Conservation (phyloP, 106 monocot species). For the Phalaenopsis aphrodite region DNA sequence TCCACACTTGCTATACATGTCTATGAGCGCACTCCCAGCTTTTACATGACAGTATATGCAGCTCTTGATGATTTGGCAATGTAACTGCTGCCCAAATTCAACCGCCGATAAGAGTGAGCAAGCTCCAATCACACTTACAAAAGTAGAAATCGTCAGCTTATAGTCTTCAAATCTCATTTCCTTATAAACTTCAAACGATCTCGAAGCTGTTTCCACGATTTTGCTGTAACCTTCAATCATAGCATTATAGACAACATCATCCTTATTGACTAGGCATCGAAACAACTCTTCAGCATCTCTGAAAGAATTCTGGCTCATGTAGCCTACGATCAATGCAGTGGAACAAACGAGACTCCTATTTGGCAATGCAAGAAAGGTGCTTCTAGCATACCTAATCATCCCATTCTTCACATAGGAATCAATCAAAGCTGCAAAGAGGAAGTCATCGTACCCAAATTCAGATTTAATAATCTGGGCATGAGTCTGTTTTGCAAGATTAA, state of each 20-base stretch:
- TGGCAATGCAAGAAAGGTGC: slow-evolving; percentile 36
- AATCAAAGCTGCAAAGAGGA: slow-evolving; percentile 55
- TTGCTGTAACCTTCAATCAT: slow-evolving; percentile 93
- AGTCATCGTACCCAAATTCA: slow-evolving; percentile 31
- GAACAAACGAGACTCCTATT: slow-evolving; percentile 45
- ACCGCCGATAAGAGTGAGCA: slow-evolving; percentile 61
- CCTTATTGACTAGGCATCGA: slow-evolving; percentile 33
- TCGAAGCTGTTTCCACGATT: slow-evolving; percentile 30
- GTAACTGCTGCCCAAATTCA: slow-evolving; percentile 74
- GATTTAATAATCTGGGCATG: slow-evolving; percentile 58
- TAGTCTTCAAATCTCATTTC: slow-evolving; percentile 35
- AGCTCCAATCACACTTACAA: slow-evolving; percentile 74
- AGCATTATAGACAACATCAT: slow-evolving; percentile 78
- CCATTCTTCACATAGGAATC: slow-evolving; percentile 82
- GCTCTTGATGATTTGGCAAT: slow-evolving; percentile 56
- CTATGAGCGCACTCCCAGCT: slow-evolving; percentile 66
- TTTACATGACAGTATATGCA: slow-evolving; percentile 44
- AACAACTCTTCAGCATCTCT: slow-evolving; percentile 68
- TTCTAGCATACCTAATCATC: slow-evolving; percentile 42
- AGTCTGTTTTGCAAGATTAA: slow-evolving; percentile 28
- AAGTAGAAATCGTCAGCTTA: slow-evolving; percentile 58
- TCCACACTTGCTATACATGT: slow-evolving; percentile 89
- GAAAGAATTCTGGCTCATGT: slow-evolving; percentile 50
- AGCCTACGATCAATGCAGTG: slow-evolving; percentile 80
- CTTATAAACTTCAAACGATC: slow-evolving; percentile 56